Evolutionary conservation across 73 alveolate genomes (phyloP), one percentile per base, ranked within the genome.

Genomic region (Paramecium primaurelia): DNA sequence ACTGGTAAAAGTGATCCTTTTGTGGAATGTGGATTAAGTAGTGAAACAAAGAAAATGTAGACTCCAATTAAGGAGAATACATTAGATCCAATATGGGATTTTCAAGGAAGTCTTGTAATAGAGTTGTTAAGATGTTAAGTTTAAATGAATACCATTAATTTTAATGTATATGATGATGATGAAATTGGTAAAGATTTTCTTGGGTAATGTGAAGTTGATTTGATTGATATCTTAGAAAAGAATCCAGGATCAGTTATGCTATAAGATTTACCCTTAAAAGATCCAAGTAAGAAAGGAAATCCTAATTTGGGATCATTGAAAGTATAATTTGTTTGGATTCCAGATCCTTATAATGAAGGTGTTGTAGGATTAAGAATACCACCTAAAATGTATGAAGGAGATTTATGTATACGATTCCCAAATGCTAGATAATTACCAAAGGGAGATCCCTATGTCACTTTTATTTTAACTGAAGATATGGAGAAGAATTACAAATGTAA

Each of bases 1-100:
- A 32, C 51, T 9, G 93, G 93, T 5, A 86, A 86, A 58, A 58
- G 86, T 86, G 93, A 86, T 32, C 93, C 93, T n/a, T 86, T 58
- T 86, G 93, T 86, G 12, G 77, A 37, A 20, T 68, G 73, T 26
- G 60, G 51, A 8, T 58, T 86, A 30, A 58, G 86, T 5, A 86
- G 77, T 86, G 49, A 86, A 25, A 26, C 49, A 1, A 54, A 86
- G 20, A 25, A 86, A 10, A 34, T 86, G 77, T 18, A 86, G 51
- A 86, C 93, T 7, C 37, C 37, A 1, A 38, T 59, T 6, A 12
- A 32, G 6, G 77, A 86, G n/a, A 71, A 86, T 59, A 54, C 60
- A n/a, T 40, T 86, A 25, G 71, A 86, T 59, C 93, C 93, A 7
- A 71, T 32, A 9, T 86, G 83, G 83, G 77, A 86, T 86, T 86